phyloP scores from a whole-genome alignment of 2,329 filamentous ascomycete species.

The Rutstroemia sp. region DNA sequence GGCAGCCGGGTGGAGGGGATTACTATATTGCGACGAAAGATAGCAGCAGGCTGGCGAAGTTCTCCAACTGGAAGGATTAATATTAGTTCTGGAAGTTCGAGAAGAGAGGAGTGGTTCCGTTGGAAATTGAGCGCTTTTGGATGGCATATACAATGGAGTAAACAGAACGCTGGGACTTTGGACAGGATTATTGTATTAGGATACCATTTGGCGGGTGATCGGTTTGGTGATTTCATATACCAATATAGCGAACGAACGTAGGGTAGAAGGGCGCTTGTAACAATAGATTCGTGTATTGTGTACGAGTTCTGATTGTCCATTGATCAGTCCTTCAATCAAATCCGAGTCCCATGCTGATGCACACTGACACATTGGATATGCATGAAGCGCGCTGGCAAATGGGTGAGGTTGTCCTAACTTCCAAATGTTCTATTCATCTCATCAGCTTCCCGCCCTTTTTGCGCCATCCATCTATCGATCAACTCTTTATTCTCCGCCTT shows the following conservation, averaged over 20 bases:
- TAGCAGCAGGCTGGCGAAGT: conserved; percentile 12
- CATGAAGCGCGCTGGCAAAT: not conserved
- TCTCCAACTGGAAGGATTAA: not conserved
- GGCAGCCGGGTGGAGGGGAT: conserved; percentile 75
- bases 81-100: not conserved
- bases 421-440: conserved; percentile 63
- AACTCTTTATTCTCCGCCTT: conserved; percentile 81
- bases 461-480: conserved; percentile 83
- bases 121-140: not conserved
- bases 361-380: not conserved
- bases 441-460: conserved; percentile 79
- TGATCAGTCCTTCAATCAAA: not conserved
- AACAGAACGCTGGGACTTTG: not conserved
- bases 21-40: conserved; percentile 81
- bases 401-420: not conserved
- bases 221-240: not conserved
- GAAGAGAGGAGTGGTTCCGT: not conserved
- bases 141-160: not conserved
- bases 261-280: not conserved
- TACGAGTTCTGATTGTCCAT: not conserved
- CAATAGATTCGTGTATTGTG: not conserved
- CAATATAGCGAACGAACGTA: not conserved
- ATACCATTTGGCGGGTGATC: conserved; percentile 1
- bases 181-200: conserved; percentile 6
- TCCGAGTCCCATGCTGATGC: not conserved